Evolutionary conservation across 2,329 filamentous ascomycete species (phyloP).

Genomic region (Fusarium pseudograminearum): DNA sequence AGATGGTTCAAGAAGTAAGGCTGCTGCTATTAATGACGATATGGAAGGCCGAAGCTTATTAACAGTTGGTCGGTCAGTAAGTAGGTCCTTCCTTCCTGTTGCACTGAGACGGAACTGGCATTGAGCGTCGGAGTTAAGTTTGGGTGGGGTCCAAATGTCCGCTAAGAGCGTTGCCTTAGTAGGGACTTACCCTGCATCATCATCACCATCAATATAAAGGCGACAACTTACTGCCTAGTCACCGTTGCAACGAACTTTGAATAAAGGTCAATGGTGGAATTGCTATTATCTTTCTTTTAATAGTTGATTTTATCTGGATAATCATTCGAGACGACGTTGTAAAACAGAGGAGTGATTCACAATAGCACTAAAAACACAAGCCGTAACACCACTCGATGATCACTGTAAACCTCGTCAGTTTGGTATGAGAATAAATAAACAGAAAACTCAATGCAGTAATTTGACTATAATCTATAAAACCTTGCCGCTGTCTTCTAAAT

Average conservation of each 20-base stretch:
- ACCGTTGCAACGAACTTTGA: neutral
- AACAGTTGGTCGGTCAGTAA: neutral
- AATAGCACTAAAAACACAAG: neutral
- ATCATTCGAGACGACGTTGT: neutral
- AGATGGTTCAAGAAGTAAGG: slow-evolving; percentile 5
- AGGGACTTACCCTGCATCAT: neutral
- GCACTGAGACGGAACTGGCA: neutral
- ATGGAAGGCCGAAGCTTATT: slow-evolving; percentile 16
- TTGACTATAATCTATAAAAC: neutral
- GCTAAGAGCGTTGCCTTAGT: neutral
- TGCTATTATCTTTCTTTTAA: neutral
- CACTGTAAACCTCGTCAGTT: neutral
- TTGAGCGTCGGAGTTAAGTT: neutral
- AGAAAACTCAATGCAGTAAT: neutral
- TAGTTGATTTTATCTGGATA: neutral
- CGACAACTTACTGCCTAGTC: neutral
- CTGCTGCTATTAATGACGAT: slow-evolving; percentile 30
- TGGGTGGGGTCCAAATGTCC: neutral
- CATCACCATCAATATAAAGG: neutral
- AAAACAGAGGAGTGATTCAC: neutral
- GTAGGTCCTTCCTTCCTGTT: neutral
- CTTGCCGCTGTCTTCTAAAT: neutral
- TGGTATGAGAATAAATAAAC: neutral
- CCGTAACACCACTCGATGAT: neutral
- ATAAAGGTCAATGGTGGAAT: neutral